Conservation (phyloP, 179 eudicot species). For the Gypsophila paniculata region DNA sequence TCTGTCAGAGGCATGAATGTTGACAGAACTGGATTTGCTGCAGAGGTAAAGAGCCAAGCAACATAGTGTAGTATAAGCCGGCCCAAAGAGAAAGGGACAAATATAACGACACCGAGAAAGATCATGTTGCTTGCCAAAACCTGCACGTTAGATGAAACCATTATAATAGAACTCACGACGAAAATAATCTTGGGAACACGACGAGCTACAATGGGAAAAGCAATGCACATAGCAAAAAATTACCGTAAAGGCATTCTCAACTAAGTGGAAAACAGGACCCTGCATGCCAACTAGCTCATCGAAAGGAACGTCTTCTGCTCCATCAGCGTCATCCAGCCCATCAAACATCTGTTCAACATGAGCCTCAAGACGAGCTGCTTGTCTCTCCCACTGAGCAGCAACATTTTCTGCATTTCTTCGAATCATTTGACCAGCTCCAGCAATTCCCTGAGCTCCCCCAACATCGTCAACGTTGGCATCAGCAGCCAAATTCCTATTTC, state of each 20-base stretch:
- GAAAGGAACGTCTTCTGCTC: slow-evolving; percentile 98
- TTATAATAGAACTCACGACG: slow-evolving; percentile 8
- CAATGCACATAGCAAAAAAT: slow-evolving; percentile 27
- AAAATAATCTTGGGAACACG: background rate
- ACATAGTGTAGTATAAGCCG: slow-evolving; percentile 70
- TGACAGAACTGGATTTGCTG: slow-evolving; percentile 61
- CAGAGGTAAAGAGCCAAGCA: slow-evolving; percentile 68
- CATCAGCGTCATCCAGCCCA: slow-evolving; percentile 96
- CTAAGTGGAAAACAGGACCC: slow-evolving; percentile 96
- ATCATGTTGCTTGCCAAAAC: slow-evolving; percentile 99
- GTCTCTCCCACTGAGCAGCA: slow-evolving; percentile 97
- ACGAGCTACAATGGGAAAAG: background rate
- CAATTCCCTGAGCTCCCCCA: slow-evolving; percentile 80
- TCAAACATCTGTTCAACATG: slow-evolving; percentile 99
- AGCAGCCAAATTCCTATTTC: slow-evolving; percentile 61
- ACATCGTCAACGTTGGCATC: slow-evolving; percentile 77
- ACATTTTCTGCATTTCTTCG: slow-evolving; percentile 93
- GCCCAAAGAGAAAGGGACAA: slow-evolving; percentile 86
- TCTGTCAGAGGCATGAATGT: slow-evolving; percentile 71
- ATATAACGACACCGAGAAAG: slow-evolving; percentile 84
- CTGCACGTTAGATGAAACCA: slow-evolving; percentile 44
- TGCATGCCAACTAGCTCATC: slow-evolving; percentile 99
- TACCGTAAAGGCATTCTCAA: slow-evolving; percentile 97
- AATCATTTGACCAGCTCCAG: slow-evolving; percentile 83
- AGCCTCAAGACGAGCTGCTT: slow-evolving; percentile 98